These are phyloP conservation scores for Bryoerythrophyllum caledonicum DNA, from an alignment of 225 moss, liverwort and hornwort species.

Conservation along the genomic window DNA sequence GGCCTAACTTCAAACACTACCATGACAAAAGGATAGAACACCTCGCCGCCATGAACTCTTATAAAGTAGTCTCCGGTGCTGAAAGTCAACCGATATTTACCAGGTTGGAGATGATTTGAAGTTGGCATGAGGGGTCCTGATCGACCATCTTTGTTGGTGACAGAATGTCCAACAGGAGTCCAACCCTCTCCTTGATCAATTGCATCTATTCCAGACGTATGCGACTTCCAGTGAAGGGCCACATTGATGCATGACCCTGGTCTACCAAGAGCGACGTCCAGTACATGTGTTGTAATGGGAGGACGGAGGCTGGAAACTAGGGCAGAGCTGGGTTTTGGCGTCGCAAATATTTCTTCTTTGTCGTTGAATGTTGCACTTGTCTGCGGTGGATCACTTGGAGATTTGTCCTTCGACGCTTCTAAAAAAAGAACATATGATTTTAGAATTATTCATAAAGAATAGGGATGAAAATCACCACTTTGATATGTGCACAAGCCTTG, in stretches of 20 bases:
- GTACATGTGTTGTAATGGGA: conserved; percentile 86
- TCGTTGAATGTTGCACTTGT: conserved; percentile 14
- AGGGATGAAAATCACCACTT: too few species aligned
- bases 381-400: conserved; percentile 8
- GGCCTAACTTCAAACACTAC: conserved; percentile 74
- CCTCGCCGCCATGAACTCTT: conserved; percentile 41
- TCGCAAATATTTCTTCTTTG: conserved; percentile 20
- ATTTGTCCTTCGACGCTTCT: conserved; percentile 25
- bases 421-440: not conserved
- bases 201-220: conserved; percentile 19
- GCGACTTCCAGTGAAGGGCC: conserved; percentile 59
- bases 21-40: conserved; percentile 64
- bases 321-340: conserved; percentile 20
- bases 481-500: too few species aligned
- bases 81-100: conserved; percentile 84
- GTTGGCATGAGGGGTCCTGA: conserved; percentile 69
- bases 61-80: conserved; percentile 70
- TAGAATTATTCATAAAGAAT: too few species aligned
- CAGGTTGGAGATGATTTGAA: conserved; percentile 60
- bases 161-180: conserved; percentile 63
- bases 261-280: conserved; percentile 77
- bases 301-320: conserved; percentile 51
- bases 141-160: conserved; percentile 75
- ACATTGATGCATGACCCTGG: conserved; percentile 78
- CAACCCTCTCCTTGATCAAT: conserved; percentile 52